These are phyloP conservation scores for Cryphonectria japonica DNA, from an alignment of 2,329 filamentous ascomycete genomes.

Conservation along the genomic window DNA sequence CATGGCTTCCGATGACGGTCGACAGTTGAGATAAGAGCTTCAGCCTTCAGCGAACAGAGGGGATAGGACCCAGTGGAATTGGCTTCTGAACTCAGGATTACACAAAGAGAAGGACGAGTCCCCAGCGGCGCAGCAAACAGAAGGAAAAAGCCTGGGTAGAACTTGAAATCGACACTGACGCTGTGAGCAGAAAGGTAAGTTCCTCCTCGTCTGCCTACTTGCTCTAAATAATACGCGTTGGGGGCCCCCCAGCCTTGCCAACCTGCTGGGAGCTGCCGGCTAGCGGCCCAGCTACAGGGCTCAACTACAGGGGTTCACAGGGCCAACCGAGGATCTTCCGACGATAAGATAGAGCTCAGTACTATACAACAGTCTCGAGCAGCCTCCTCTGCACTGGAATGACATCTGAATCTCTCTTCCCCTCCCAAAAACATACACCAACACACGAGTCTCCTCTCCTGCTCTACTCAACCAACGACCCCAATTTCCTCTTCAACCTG, in stretches of 20 bases:
- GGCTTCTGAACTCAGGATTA: background rate
- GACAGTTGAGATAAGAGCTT: conserved; percentile 31
- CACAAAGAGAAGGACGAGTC: conserved; percentile 1
- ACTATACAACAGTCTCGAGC: background rate
- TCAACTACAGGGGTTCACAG: background rate
- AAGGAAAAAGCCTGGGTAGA: background rate
- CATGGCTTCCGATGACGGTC: conserved; percentile 33
- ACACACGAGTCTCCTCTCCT: background rate
- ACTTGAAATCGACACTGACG: background rate
- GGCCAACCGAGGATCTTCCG: conserved; percentile 8
- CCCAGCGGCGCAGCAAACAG: background rate
- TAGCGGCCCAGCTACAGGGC: conserved; percentile 23
- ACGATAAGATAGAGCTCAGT: conserved; percentile 15
- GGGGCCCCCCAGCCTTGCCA: background rate
- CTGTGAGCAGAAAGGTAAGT: background rate
- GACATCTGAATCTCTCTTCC: conserved; percentile 1
- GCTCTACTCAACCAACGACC: background rate
- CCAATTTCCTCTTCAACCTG: background rate
- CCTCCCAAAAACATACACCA: conserved; percentile 1
- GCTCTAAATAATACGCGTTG: background rate
- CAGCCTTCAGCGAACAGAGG: background rate
- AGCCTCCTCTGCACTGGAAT: background rate
- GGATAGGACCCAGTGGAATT: background rate
- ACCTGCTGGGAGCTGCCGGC: conserved; percentile 25
- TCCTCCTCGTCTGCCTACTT: background rate